Base-by-base conservation (phyloP, 192 early-diverging fungal genomes). In the Geosiphon pyriformis region DNA sequence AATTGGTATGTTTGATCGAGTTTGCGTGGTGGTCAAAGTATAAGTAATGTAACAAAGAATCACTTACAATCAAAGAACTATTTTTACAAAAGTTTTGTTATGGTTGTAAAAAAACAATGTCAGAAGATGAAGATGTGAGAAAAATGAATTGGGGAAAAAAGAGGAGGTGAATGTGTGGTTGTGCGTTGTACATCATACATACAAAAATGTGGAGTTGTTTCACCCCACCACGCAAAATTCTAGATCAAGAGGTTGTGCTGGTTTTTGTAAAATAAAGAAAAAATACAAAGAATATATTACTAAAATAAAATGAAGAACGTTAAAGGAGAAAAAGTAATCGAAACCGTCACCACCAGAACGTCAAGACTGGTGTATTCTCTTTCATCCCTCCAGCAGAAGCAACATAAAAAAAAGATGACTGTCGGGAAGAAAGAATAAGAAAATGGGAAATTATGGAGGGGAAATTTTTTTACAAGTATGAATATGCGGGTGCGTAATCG, bases 381-480 rank as follows among this genome's bases (percentile, higher is more conserved):
- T n/a, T n/a, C n/a, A n/a, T n/a, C n/a, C n/a, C n/a, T n/a, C 6
- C 37, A 6, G 37, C 37, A 42, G 15, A 42, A 6, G 15, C 37
- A 6, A 42, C 6, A 42, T 10, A 42, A 42, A 42, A 10, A 42
- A 42, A 42, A 42, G 15, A 42, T 42, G 37, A 42, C 6, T 42
- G 37, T 42, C 6, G 37, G 15, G 15, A 42, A 42, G 37, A 42
- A 42, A 42, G 37, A 42, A 42, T 42, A 42, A 42, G 15, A 42
- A 42, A 15, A 42, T 10, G 37, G 6, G 37, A 42, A 42, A 42
- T 10, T 10, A 42, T 42, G 15, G 37, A 42, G n/a, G 15, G 6
- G 15, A 10, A 42, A 42, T 42, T 15, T 63, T 62, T 54, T 80
- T 76, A 81, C 72, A 81, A 75, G 70, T 81, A 81, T 12, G 51